A percentile compares a stretch with the other conserved stretches of the same genome.
Conservation (phyloP, 495 filamentous ascomycete species). For the Penicillium bialowiezense region DNA sequence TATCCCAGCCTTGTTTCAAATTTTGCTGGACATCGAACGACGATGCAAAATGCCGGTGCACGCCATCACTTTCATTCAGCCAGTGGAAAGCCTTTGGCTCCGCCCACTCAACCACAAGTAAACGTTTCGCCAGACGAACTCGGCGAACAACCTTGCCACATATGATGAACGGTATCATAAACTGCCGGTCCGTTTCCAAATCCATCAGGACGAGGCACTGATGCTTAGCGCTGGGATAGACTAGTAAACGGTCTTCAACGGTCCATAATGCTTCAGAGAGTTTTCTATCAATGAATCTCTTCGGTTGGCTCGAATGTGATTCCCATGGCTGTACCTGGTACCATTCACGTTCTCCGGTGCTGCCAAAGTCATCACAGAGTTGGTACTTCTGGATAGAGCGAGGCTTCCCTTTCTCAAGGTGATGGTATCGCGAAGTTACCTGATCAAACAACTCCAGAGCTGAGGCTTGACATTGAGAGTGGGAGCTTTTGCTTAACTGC, state of each 20-base stretch:
- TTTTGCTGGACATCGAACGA: conserved; percentile 50
- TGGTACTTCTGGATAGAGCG: conserved; percentile 45
- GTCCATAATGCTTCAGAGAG: conserved; percentile 60
- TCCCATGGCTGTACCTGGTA: conserved; percentile 58
- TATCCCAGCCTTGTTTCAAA: conserved; percentile 36
- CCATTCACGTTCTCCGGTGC: conserved; percentile 32
- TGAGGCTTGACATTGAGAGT: conserved; percentile 4
- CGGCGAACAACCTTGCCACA: conserved; percentile 55
- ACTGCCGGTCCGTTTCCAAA: conserved; percentile 40
- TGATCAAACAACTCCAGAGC: conserved; percentile 50
- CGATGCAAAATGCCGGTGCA: conserved; percentile 64
- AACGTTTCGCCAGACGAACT: conserved; percentile 51
- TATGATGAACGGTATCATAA: conserved; percentile 54
- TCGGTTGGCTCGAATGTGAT: conserved; percentile 45
- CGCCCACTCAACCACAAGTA: conserved; percentile 67
- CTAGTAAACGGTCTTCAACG: conserved; percentile 57
- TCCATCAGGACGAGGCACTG: conserved; percentile 53
- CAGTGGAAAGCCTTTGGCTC: conserved; percentile 56
- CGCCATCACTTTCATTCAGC: conserved; percentile 54
- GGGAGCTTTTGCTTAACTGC: conserved; percentile 12
- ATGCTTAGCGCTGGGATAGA: conserved; percentile 48
- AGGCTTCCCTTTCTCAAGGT: conserved; percentile 50
- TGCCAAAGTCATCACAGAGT: conserved; percentile 36
- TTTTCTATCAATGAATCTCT: conserved; percentile 40
- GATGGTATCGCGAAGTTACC: conserved; percentile 55